phyloP scores from a whole-genome alignment of 306 rosid genomes.

The Cicer cuneatum region DNA sequence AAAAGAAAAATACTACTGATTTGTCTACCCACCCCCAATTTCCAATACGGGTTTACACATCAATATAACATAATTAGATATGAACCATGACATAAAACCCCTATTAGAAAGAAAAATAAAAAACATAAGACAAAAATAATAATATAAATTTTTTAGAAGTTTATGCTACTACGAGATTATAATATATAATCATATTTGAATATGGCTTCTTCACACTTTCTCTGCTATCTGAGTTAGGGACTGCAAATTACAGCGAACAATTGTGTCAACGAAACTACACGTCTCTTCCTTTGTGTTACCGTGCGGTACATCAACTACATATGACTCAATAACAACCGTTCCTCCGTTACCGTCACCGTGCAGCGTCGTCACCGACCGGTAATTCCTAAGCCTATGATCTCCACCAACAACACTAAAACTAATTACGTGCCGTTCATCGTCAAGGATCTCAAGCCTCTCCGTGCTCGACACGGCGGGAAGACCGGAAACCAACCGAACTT shows the following conservation, averaged over 20 bases:
- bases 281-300: slow-evolving; percentile 93
- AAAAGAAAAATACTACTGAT: background rate
- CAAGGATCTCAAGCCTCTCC: slow-evolving; percentile 88
- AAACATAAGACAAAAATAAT: background rate
- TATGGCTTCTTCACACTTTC: slow-evolving; percentile 29
- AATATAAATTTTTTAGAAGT: too few relatives aligned
- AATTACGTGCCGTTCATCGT: slow-evolving; percentile 86
- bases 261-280: slow-evolving; percentile 87
- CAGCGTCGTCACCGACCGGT: slow-evolving; percentile 84
- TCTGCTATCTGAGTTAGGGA: slow-evolving; percentile 85
- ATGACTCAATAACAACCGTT: slow-evolving; percentile 86
- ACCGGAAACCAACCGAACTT: slow-evolving; percentile 80
- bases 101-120: slow-evolving; percentile 43
- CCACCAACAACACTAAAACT: slow-evolving; percentile 96
- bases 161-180: too few relatives aligned
- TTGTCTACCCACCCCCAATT: slow-evolving; percentile 29
- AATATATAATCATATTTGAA: too few relatives aligned
- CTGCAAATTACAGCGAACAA: slow-evolving; percentile 90
- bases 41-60: slow-evolving; percentile 41
- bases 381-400: slow-evolving; percentile 78
- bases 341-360: slow-evolving; percentile 67
- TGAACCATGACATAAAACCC: slow-evolving; percentile 37
- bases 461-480: slow-evolving; percentile 92
- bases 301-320: slow-evolving; percentile 80
- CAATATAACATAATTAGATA: background rate